Base-by-base conservation (phyloP, 176 grass and related monocot species). In the Cocos nucifera region DNA sequence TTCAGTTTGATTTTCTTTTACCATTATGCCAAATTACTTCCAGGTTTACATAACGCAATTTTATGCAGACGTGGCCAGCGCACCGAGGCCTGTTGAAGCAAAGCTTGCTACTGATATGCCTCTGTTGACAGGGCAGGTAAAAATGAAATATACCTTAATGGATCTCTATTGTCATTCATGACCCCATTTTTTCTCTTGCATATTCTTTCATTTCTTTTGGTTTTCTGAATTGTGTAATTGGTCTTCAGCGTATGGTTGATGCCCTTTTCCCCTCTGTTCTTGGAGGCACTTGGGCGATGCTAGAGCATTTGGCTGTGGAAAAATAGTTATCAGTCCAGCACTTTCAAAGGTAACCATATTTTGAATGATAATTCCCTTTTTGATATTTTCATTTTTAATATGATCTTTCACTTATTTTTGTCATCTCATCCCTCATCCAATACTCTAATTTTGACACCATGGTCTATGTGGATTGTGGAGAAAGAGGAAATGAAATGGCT, bases 291-390 rank as follows among this genome's bases (percentile, higher is more conserved):
- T 91, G 88, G 69, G 88, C 79, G 72, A 91, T 91, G 78, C 85
- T 63, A 85, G 90, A 73, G 90, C 85, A 54, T 89, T 95, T 86
- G 90, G 90, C 51, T 95, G 90, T 53, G 82, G 90, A 59, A 95
- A 95, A 83, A 95, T 85, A 80, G 85, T 95, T 69, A 95, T 95
- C 75, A 95, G 85, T 73, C 85, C 89, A 66, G 90, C 90, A 65
- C 90, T 95, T 61, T 95, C 90, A 20, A 95, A 95, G 90, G 89
- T 95, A 28, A 74, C 50, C 15, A 63, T 19, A 15, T 9, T 26
- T 61, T 15, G 48, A 30, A 48, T 24, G 51, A 65, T 20, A 19
- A 17, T 5, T 49, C 55, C 69, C 71, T 52, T 73, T 39, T 30
- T 56, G 3, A 0, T 54, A 20, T 26, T 17, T 67, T 16, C 7